A percentile compares a stretch with the other conserved stretches of the same genome.
Evolutionary conservation across 139 green algal genomes (phyloP).

Genomic region (Chlamydomonas asymmetrica): DNA sequence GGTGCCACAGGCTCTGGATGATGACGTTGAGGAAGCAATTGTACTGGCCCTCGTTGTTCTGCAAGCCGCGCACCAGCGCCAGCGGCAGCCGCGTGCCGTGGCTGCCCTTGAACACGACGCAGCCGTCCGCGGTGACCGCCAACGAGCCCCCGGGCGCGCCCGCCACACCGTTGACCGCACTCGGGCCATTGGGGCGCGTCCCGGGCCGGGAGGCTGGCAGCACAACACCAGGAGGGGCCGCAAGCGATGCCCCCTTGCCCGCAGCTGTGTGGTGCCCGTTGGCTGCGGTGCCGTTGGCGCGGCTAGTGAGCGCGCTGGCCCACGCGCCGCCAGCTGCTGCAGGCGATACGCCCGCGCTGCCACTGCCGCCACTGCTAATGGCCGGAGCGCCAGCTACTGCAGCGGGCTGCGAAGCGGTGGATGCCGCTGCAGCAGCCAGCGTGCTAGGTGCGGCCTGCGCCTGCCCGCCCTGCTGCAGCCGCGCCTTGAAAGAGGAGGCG

Average conservation of each 20-base stretch:
- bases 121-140: constrained; percentile 2
- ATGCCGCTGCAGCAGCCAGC: too few species aligned
- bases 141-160: background rate
- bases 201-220: background rate
- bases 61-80: constrained; percentile 61
- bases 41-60: constrained; percentile 60
- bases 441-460: too few species aligned
- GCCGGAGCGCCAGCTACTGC: too few species aligned
- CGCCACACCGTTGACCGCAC: constrained; percentile 6
- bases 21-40: constrained; percentile 86
- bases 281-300: too few species aligned
- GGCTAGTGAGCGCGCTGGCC: background rate
- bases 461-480: too few species aligned
- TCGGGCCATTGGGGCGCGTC: too few species aligned
- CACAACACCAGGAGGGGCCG: background rate
- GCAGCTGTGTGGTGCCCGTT: too few species aligned
- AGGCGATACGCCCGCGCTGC: too few species aligned
- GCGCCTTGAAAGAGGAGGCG: too few species aligned
- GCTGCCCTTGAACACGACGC: constrained; percentile 30
- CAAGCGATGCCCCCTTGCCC: background rate
- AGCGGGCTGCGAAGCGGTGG: too few species aligned
- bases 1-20: constrained; percentile 73
- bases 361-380: too few species aligned
- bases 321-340: background rate
- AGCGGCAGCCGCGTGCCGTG: constrained; percentile 17